Evolutionary conservation across 441 rosid species (phyloP).

Genomic region (Omphalea diandra): DNA sequence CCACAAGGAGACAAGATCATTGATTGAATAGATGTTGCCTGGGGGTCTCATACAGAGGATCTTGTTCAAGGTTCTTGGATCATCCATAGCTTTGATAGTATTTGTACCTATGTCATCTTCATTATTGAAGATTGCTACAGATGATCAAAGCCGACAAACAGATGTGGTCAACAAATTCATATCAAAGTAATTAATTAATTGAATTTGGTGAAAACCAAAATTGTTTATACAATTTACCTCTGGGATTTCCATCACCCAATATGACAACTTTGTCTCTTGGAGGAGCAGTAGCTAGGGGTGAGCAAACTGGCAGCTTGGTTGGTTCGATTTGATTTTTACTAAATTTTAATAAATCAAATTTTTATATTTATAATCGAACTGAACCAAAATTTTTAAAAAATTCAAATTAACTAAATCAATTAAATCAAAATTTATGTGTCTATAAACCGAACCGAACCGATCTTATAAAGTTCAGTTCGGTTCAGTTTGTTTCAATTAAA

Average conservation of each 20-base stretch:
- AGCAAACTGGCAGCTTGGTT: no score
- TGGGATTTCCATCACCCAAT: slow-evolving; percentile 53
- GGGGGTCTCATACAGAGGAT: background rate
- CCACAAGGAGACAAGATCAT: background rate
- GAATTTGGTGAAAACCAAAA: no score
- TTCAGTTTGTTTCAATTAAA: no score
- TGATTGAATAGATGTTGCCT: background rate
- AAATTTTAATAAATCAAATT: no score
- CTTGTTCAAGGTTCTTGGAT: slow-evolving; percentile 60
- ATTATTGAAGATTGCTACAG: slow-evolving; percentile 43
- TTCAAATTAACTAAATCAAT: no score
- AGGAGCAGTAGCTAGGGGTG: no score
- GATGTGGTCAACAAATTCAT: background rate
- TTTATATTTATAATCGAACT: no score
- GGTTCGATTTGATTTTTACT: no score
- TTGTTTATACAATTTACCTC: slow-evolving; percentile 38
- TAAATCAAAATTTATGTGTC: no score
- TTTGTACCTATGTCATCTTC: slow-evolving; percentile 51
- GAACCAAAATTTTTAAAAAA: no score
- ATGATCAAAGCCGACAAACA: background rate
- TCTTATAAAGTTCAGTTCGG: no score
- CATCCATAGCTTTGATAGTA: slow-evolving; percentile 54
- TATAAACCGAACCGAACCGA: no score
- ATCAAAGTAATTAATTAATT: background rate
- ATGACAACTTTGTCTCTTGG: slow-evolving; percentile 48